These are phyloP conservation scores for Penicillium salamii DNA, from an alignment of 495 filamentous ascomycete species.

Conservation along the genomic window DNA sequence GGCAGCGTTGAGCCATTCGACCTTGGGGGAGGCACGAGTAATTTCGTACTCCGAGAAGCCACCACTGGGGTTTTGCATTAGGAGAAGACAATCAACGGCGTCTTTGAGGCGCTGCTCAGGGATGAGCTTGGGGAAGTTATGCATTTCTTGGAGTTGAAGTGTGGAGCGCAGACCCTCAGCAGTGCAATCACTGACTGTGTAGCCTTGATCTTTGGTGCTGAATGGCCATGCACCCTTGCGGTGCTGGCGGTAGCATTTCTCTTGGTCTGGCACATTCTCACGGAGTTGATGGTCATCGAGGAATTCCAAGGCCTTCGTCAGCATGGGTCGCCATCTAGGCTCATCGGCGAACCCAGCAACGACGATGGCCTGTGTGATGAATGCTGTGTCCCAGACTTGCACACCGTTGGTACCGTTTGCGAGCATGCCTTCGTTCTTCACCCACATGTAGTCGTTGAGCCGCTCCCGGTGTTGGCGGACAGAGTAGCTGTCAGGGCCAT, in stretches of 20 bases:
- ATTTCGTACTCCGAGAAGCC: conserved; percentile 91
- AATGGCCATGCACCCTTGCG: conserved; percentile 96
- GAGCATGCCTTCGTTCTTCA: conserved; percentile 89
- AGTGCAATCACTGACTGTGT: conserved; percentile 92
- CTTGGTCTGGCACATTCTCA: conserved; percentile 75
- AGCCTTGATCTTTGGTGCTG: conserved; percentile 86
- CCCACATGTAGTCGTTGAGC: conserved; percentile 84
- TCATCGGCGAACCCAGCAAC: conserved; percentile 77
- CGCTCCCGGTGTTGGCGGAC: conserved; percentile 78
- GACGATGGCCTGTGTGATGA: conserved; percentile 76
- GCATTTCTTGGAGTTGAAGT: conserved; percentile 76
- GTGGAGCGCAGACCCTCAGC: conserved; percentile 87
- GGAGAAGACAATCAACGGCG: conserved; percentile 83
- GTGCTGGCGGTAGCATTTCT: conserved; percentile 83
- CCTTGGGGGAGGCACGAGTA: conserved; percentile 66
- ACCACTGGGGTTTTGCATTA: conserved; percentile 87
- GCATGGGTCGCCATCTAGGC: conserved; percentile 77
- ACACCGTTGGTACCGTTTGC: conserved; percentile 96
- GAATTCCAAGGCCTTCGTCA: conserved; percentile 79
- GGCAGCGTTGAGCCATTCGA: conserved; percentile 89
- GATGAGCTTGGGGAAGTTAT: conserved; percentile 72
- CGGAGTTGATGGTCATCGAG: conserved; percentile 89
- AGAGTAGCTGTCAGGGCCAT: conserved; percentile 73
- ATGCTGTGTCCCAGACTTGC: conserved; percentile 94
- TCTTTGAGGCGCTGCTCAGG: conserved; percentile 75